Percentiles rank a stretch among this genome's conserved stretches.
Evolutionary conservation across 1,139 yeast genomes (phyloP).

Genomic region (Kurtzmaniella quercitrusa): DNA sequence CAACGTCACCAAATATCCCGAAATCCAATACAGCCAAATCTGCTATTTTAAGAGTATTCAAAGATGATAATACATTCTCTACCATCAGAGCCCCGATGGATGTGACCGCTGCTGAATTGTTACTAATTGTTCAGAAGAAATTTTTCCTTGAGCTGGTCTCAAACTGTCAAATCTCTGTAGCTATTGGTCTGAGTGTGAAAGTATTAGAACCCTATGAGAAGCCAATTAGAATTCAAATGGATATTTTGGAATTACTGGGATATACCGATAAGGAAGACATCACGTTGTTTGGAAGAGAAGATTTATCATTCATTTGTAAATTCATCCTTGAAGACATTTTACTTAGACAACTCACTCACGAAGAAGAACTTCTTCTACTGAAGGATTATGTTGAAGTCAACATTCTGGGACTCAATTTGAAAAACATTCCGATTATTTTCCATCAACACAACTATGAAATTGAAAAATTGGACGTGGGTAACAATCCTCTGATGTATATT

Average conservation of each 20-base stretch:
- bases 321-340: constrained; percentile 74
- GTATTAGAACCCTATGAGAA: constrained; percentile 68
- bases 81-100: constrained; percentile 73
- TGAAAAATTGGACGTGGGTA: constrained; percentile 76
- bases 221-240: constrained; percentile 76
- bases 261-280: constrained; percentile 72
- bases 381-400: constrained; percentile 74
- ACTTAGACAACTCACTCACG: constrained; percentile 62
- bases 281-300: constrained; percentile 81
- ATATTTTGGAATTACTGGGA: constrained; percentile 72
- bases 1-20: neutral
- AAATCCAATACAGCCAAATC: constrained; percentile 26
- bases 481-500: constrained; percentile 79
- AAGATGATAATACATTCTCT: constrained; percentile 78
- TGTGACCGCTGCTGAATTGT: constrained; percentile 72
- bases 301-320: constrained; percentile 79
- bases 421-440: constrained; percentile 79
- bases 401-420: constrained; percentile 68
- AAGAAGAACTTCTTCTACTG: constrained; percentile 60
- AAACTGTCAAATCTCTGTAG: constrained; percentile 75
- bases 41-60: constrained; percentile 64
- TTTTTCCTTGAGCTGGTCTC: constrained; percentile 66
- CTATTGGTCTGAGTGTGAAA: constrained; percentile 76
- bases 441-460: constrained; percentile 82
- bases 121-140: constrained; percentile 66